A percentile compares a stretch with the other conserved stretches of the same genome.
phyloP scores from a whole-genome alignment of 1,284 basidiomycete genomes.

The Tilletia caries region DNA sequence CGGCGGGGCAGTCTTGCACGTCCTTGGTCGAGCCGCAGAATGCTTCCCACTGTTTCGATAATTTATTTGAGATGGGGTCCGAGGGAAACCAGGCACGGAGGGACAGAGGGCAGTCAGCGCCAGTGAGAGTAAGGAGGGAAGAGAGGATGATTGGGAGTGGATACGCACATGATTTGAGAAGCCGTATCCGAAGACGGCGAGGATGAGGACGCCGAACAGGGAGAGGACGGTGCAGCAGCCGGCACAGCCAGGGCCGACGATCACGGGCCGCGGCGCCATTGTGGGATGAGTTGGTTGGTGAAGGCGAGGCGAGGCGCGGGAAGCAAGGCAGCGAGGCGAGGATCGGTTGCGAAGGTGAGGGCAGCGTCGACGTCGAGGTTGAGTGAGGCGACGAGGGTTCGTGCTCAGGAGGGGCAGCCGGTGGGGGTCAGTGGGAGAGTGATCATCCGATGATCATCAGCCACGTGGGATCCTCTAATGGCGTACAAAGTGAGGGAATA shows the following conservation, averaged over 20 bases:
- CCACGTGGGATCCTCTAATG: no score
- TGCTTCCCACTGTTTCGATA: conserved; percentile 57
- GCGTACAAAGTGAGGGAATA: no score
- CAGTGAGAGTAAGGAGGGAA: conserved; percentile 21
- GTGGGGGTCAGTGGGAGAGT: not conserved
- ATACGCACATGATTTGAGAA: conserved; percentile 7
- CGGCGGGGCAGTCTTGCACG: conserved; percentile 57
- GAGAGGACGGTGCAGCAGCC: conserved; percentile 60
- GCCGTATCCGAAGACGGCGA: conserved; percentile 53
- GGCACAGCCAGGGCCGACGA: conserved; percentile 37
- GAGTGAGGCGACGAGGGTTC: not conserved
- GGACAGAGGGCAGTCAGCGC: no score
- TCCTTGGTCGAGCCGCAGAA: conserved; percentile 59
- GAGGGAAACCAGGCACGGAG: no score
- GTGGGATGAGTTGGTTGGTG: not conserved
- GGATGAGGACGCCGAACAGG: conserved; percentile 59
- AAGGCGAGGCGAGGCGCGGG: not conserved
- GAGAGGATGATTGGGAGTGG: not conserved
- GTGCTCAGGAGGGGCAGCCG: not conserved
- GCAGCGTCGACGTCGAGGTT: no score
- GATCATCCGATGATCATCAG: no score
- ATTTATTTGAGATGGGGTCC: no score
- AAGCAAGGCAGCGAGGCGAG: not conserved
- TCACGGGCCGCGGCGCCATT: conserved; percentile 5
- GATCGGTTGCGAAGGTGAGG: no score